Conservation (phyloP, 352 stramenopile species). For the Phytophthora citrophthora region DNA sequence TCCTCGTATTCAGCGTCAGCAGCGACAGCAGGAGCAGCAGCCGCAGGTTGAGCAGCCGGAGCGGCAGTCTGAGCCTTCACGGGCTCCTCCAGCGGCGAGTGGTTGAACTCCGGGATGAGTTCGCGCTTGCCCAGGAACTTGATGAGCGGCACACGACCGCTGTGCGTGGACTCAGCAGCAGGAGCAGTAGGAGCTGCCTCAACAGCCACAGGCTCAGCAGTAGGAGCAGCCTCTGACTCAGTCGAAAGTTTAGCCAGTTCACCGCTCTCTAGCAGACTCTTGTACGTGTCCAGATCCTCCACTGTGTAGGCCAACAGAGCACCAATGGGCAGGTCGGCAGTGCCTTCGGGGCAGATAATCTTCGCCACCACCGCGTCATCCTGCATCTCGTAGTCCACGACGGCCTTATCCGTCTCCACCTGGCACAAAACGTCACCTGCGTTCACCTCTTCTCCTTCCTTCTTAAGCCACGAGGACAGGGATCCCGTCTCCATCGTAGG, state of each 20-base stretch:
- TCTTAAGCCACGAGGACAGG: constrained; percentile 94
- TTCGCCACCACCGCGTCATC: constrained; percentile 96
- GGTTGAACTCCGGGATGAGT: constrained; percentile 54
- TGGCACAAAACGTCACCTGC: constrained; percentile 95
- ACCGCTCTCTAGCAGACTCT: constrained; percentile 63
- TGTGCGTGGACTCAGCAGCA: constrained; percentile 20
- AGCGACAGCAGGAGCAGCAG: constrained; percentile 9
- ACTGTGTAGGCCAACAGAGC: constrained; percentile 95
- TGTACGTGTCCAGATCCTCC: constrained; percentile 87
- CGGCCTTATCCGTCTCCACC: constrained; percentile 99
- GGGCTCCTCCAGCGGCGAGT: constrained; percentile 34
- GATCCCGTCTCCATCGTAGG: constrained; percentile 97
- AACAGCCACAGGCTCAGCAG: constrained; percentile 2
- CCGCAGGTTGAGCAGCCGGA: constrained; percentile 14
- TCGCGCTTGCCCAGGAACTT: constrained; percentile 89
- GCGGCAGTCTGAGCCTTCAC: constrained; percentile 21
- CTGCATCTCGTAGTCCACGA: constrained; percentile 98
- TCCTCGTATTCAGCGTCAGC: constrained; percentile 75
- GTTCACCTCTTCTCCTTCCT: constrained; percentile 90
- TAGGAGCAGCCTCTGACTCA: constrained; percentile 19
- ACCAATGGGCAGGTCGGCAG: constrained; percentile 91
- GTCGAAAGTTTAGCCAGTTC: constrained; percentile 54
- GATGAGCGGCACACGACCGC: constrained; percentile 68
- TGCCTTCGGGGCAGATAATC: constrained; percentile 91
- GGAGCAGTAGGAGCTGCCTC: constrained; percentile 1